Evolutionary conservation across 495 filamentous ascomycete genomes (phyloP).

Genomic region (Lasiosphaeris hirsuta): DNA sequence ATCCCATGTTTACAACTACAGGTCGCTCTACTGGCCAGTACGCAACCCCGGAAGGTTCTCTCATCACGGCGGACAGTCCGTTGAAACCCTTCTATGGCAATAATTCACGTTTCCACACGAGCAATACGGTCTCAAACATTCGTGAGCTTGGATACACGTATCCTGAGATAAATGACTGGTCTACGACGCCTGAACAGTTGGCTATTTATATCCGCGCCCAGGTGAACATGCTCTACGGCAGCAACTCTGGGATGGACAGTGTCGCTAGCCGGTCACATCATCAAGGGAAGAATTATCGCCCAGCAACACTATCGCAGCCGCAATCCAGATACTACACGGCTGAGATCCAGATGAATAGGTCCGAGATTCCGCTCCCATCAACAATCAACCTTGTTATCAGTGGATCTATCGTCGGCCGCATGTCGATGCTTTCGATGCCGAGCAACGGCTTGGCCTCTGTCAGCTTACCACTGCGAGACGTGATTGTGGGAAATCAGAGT

Average conservation of each 20-base stretch:
- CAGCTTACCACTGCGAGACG: slow-evolving; percentile 15
- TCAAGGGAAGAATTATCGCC: neutral
- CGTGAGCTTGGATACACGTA: slow-evolving; percentile 46
- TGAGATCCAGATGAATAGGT: slow-evolving; percentile 30
- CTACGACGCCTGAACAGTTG: slow-evolving; percentile 16
- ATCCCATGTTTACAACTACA: slow-evolving; percentile 23
- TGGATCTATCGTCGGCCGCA: slow-evolving; percentile 16
- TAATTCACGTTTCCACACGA: slow-evolving; percentile 36
- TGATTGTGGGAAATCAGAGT: slow-evolving; percentile 9
- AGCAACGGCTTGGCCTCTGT: slow-evolving; percentile 11
- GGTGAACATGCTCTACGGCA: slow-evolving; percentile 36
- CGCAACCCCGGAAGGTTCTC: slow-evolving; percentile 24
- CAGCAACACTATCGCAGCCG: neutral
- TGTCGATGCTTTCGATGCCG: slow-evolving; percentile 23
- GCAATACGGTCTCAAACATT: slow-evolving; percentile 29
- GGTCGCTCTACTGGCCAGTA: slow-evolving; percentile 29
- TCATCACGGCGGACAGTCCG: slow-evolving; percentile 37
- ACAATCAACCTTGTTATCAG: slow-evolving; percentile 29
- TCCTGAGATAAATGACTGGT: slow-evolving; percentile 36
- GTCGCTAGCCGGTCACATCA: neutral
- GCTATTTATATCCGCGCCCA: slow-evolving; percentile 21
- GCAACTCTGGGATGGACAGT: neutral
- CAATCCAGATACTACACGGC: slow-evolving; percentile 30
- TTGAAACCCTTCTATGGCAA: slow-evolving; percentile 45
- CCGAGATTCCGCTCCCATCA: slow-evolving; percentile 30